These are phyloP conservation scores for Haplographium delicatum DNA, from an alignment of 495 filamentous ascomycete genomes.

Conservation along the genomic window DNA sequence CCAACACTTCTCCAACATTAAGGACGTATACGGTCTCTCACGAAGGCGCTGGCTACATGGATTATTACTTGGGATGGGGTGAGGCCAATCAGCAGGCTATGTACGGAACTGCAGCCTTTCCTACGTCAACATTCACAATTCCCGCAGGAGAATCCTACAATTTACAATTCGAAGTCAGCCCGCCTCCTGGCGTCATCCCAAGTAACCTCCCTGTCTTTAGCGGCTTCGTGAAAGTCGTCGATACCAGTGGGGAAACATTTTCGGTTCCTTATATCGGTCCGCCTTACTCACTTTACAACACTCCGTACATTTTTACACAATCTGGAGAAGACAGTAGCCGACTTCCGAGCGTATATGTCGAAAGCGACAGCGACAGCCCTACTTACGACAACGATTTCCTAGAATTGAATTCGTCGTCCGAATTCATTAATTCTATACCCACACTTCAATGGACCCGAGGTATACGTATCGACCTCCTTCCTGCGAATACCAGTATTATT, in stretches of 20 bases:
- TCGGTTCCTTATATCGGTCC: constrained; percentile 26
- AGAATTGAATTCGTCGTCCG: not conserved
- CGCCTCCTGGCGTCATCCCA: constrained; percentile 19
- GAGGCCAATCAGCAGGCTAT: constrained; percentile 22
- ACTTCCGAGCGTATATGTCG: not conserved
- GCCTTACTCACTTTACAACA: constrained; percentile 26
- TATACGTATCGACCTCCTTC: constrained; percentile 22
- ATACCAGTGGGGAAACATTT: constrained; percentile 20
- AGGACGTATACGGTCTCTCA: constrained; percentile 24
- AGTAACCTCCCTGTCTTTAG: constrained; percentile 24
- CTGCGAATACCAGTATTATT: constrained; percentile 20
- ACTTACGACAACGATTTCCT: not conserved
- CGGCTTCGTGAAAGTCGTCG: constrained; percentile 23
- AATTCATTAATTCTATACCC: not conserved
- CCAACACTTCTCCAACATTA: constrained; percentile 14
- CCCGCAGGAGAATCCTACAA: constrained; percentile 12
- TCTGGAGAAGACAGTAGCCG: not conserved
- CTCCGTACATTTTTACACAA: not conserved
- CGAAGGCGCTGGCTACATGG: constrained; percentile 22
- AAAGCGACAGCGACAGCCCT: not conserved
- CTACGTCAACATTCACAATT: constrained; percentile 17
- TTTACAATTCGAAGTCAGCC: constrained; percentile 17
- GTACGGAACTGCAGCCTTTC: constrained; percentile 25
- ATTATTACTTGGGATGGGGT: constrained; percentile 16
- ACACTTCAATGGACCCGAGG: constrained; percentile 20